Percentiles rank a stretch among this genome's conserved stretches.
These are phyloP conservation scores for Psophocarpus tetragonolobus DNA, from an alignment of 306 rosid species.

Conservation along the genomic window DNA sequence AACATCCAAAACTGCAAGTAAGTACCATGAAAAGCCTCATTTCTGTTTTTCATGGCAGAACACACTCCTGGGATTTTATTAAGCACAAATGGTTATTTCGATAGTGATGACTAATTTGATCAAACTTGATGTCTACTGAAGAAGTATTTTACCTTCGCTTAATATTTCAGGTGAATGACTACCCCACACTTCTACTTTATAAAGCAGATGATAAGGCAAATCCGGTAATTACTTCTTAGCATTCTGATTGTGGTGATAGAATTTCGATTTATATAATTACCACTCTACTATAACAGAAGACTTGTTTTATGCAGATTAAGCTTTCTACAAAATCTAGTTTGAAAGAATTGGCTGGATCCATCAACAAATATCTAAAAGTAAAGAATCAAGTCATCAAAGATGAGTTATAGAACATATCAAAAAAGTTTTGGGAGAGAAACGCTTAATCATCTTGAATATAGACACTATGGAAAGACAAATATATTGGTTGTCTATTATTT, in stretches of 20 bases:
- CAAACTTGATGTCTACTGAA: conserved; percentile 29
- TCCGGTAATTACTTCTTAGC: conserved; percentile 59
- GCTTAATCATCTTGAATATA: conserved; percentile 5
- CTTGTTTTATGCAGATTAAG: conserved; percentile 59
- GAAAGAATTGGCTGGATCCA: conserved; percentile 81
- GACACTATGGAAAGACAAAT: background rate
- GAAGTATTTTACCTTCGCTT: conserved; percentile 10
- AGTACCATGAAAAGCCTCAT: conserved; percentile 21
- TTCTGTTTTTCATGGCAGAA: background rate
- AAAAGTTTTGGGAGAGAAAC: background rate
- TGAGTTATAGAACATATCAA: conserved; percentile 59
- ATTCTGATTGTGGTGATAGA: background rate
- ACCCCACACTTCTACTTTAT: conserved; percentile 76
- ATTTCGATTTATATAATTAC: background rate
- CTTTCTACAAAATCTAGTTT: conserved; percentile 72
- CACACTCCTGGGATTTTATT: background rate
- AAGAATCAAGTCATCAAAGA: conserved; percentile 55
- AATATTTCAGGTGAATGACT: conserved; percentile 66
- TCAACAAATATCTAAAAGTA: conserved; percentile 63
- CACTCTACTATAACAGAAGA: background rate
- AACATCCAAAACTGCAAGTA: conserved; percentile 87
- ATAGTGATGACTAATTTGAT: background rate
- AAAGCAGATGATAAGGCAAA: conserved; percentile 61
- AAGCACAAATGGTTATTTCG: background rate
- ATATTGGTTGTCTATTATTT: background rate